Base-by-base conservation (phyloP, 2,329 filamentous ascomycete species). In the Juglanconis oblonga region DNA sequence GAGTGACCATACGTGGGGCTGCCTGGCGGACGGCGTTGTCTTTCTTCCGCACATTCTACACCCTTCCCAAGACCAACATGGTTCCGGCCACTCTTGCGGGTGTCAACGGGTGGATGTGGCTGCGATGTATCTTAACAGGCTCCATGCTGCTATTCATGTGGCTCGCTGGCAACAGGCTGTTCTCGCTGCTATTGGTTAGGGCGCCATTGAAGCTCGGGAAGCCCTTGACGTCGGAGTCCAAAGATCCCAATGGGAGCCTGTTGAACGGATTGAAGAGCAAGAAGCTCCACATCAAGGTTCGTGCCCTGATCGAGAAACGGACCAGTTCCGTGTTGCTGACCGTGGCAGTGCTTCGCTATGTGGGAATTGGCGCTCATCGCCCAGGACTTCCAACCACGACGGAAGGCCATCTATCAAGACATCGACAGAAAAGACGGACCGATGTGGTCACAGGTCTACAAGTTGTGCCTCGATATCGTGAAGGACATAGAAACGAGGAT, bases 231-330 rank as follows among this genome's bases (percentile, higher is more conserved):
- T 83, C 84, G 17, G 90, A 94, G 66, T 91, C 92, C 14, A 95
- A 91, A 70, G 93, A 97, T 72, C 91, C 94, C 1, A 98, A 97
- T 69, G 92, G 92, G 40, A 97, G 91, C 70, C 79, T 98, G 33
- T 73, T 98, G 52, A 92, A 87, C 59, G 94, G 94, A 0, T 74
- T 98, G 50, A 93, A 88, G 71, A 88, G 88, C 65, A 95, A 92
- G 76, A 95, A 94, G 72, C 81, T 91, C 8, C 80, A 90, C 9
- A 86, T 91, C 62, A 87, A 85, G 74, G 88, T 89, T 75, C 67
- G 79, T 71, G 13, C 7, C 10, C 8, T 9, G 11, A 3, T 13
- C 11, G 9, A 48, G 38, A 10, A 1, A 5, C 24, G 13, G 35
- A 13, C 32, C 9, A 10, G 4, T n/a, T 5, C 13, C 8, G 3